These are phyloP conservation scores for Fusarium sp. DNA, from an alignment of 2,329 filamentous ascomycete genomes.

Conservation along the genomic window DNA sequence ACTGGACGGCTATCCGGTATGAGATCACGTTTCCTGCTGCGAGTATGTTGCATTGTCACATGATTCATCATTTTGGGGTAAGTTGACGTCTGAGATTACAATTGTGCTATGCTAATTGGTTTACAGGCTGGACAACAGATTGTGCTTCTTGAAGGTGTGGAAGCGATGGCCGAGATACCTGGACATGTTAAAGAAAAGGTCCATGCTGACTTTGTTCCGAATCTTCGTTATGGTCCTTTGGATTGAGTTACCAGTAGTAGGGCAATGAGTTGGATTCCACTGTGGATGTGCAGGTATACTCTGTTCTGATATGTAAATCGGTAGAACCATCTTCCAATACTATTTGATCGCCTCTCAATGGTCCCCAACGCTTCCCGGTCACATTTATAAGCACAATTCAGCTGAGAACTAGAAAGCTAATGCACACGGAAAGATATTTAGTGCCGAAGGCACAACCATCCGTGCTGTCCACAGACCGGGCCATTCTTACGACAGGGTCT, in stretches of 20 bases:
- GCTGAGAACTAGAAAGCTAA: no score
- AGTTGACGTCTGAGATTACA: accelerated
- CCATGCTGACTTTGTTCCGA: not conserved
- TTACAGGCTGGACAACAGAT: not conserved
- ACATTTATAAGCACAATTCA: no score
- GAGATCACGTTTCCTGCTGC: not conserved
- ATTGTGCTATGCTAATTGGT: not conserved
- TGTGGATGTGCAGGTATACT: no score
- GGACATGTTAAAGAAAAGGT: not conserved
- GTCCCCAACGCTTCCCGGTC: no score
- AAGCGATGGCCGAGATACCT: not conserved
- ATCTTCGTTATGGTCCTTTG: not conserved
- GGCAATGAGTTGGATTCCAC: no score
- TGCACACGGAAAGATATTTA: no score
- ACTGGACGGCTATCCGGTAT: not conserved
- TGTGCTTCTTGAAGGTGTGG: not conserved
- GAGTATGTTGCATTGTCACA: not conserved
- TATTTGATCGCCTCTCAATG: no score
- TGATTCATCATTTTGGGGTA: constrained; percentile 1
- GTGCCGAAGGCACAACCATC: no score
- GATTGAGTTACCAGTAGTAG: not conserved
- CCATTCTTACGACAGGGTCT: no score
- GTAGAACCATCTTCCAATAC: no score
- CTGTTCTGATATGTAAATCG: no score
- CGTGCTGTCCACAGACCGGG: no score